These are phyloP conservation scores for Poterioochromonas sp. DNA, from an alignment of 352 stramenopile species.

Conservation along the genomic window DNA sequence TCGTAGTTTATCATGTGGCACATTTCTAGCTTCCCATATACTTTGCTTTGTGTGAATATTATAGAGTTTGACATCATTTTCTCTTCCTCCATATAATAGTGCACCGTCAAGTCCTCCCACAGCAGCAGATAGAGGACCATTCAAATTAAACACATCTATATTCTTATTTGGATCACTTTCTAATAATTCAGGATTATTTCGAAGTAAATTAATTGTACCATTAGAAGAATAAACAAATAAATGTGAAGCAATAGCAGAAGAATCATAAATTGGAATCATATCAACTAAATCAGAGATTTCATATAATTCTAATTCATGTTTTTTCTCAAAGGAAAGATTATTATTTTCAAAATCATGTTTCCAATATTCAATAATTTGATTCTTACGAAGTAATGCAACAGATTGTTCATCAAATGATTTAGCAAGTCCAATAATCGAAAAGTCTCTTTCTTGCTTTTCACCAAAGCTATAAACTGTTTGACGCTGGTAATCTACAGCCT, in stretches of 20 bases:
- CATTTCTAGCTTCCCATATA: slow-evolving; percentile 45
- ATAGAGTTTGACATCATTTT: slow-evolving; percentile 42
- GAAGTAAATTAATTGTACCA: background rate
- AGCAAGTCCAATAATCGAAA: background rate
- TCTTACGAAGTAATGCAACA: background rate
- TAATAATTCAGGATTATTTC: background rate
- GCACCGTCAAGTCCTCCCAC: background rate
- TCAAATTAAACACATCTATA: too few relatives aligned
- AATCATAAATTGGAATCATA: background rate
- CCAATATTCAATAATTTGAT: background rate
- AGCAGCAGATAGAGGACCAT: background rate
- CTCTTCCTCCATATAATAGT: slow-evolving; percentile 37
- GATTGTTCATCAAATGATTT: background rate
- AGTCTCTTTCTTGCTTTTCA: background rate
- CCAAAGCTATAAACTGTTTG: background rate
- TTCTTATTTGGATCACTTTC: background rate
- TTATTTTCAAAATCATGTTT: background rate
- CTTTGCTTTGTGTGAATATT: slow-evolving; percentile 37
- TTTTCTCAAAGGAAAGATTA: background rate
- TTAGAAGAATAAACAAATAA: too few relatives aligned
- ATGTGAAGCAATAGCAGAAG: background rate
- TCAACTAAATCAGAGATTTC: background rate
- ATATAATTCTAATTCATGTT: background rate
- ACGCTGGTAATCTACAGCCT: background rate
- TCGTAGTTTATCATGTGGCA: slow-evolving; percentile 41